Percentiles rank a stretch among this genome's conserved stretches.
Conservation (phyloP, 202 grass and related monocot species). For the Schoenoplectus tabernaemontani region DNA sequence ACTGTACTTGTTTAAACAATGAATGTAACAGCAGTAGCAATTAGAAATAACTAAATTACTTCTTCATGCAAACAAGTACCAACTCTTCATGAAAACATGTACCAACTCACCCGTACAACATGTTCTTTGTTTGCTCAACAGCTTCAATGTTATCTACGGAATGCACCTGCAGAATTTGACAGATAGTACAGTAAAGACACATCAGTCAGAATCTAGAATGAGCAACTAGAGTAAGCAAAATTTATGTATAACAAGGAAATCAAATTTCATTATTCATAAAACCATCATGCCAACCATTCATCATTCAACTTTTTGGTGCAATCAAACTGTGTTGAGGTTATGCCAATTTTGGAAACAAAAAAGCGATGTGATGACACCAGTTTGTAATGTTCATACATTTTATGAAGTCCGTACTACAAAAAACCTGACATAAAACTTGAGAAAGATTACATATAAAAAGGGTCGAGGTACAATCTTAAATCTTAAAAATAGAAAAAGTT, state of each 20-base stretch:
- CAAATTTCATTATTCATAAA: neutral
- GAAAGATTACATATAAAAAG: conserved; percentile 18
- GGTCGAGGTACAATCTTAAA: neutral
- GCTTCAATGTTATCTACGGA: conserved; percentile 72
- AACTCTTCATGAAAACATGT: no score
- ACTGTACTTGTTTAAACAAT: neutral
- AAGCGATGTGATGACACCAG: neutral
- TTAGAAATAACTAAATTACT: neutral
- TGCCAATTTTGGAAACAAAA: neutral
- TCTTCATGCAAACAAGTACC: neutral
- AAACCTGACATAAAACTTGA: neutral
- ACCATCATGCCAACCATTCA: neutral
- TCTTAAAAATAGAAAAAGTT: neutral
- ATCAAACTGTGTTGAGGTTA: neutral
- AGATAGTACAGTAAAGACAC: neutral
- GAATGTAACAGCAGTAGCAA: neutral
- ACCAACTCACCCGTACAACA: conserved; percentile 64
- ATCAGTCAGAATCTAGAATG: neutral
- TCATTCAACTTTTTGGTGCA: neutral
- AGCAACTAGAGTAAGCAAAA: neutral
- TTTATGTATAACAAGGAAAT: neutral
- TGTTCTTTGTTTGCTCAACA: conserved; percentile 82
- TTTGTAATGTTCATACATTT: neutral
- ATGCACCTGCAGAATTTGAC: conserved; percentile 54
- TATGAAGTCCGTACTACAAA: neutral